Percentiles rank a stretch among this genome's conserved stretches.
Conservation (phyloP, 108 stramenopile species). For the Skeletonema tropicum region DNA sequence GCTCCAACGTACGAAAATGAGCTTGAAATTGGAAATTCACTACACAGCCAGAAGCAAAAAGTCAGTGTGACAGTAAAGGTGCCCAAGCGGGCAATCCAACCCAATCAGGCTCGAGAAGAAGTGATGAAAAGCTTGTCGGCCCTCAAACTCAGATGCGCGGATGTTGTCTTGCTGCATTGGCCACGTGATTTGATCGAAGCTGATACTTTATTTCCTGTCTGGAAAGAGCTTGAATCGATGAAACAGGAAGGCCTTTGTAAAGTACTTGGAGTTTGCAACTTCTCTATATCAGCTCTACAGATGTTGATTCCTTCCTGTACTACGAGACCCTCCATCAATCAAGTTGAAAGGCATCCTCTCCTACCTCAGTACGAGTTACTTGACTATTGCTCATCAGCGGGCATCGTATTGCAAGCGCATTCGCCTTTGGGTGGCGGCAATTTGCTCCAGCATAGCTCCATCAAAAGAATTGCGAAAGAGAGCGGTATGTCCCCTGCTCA, state of each 20-base stretch:
- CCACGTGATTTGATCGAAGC: conserved; percentile 70
- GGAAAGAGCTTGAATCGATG: conserved; percentile 79
- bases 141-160: conserved; percentile 47
- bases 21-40: conserved; percentile 57
- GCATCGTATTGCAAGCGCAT: conserved; percentile 71
- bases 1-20: conserved; percentile 88
- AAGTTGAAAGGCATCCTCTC: conserved; percentile 86
- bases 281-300: conserved; percentile 55
- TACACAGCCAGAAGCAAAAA: conserved; percentile 12
- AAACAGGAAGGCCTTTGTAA: conserved; percentile 51
- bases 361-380: conserved; percentile 65
- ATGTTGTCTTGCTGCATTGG: conserved; percentile 85
- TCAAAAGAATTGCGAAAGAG: conserved; percentile 39
- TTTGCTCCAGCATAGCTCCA: conserved; percentile 23
- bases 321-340: conserved; percentile 73
- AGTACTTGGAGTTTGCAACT: conserved; percentile 83
- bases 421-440: conserved; percentile 61
- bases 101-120: conserved; percentile 63
- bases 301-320: conserved; percentile 52
- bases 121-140: conserved; percentile 48
- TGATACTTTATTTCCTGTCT: conserved; percentile 54
- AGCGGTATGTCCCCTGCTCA: conserved; percentile 58
- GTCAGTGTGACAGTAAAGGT: conserved; percentile 68
- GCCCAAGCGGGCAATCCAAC: conserved; percentile 62
- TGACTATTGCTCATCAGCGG: conserved; percentile 67